These are phyloP conservation scores for Fraxinus cuspidata DNA, from an alignment of 257 asterid species.

Conservation along the genomic window DNA sequence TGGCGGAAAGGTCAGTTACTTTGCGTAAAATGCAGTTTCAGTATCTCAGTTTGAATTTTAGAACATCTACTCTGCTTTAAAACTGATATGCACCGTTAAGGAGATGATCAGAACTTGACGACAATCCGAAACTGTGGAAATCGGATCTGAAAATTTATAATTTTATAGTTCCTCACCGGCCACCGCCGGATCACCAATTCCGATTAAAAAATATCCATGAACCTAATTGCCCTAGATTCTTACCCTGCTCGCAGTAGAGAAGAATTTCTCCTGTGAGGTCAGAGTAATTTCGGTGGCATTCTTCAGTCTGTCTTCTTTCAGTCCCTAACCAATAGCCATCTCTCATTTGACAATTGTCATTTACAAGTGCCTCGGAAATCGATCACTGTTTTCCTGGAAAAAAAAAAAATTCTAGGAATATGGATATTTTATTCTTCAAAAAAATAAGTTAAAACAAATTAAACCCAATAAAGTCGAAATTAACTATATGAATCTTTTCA, in stretches of 20 bases:
- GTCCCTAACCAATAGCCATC: slow-evolving; percentile 4
- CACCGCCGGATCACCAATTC: not conserved
- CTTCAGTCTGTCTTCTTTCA: not conserved
- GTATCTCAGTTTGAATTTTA: not conserved
- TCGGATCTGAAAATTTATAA: slow-evolving; percentile 30
- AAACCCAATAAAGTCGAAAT: not conserved
- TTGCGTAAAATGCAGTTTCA: slow-evolving; percentile 4
- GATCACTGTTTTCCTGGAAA: not conserved
- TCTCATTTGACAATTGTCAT: not conserved
- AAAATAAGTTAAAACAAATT: not conserved
- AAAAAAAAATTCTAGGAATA: not conserved
- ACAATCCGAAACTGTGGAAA: not conserved
- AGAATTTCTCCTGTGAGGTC: not conserved
- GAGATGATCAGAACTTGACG: not conserved
- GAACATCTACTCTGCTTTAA: not conserved
- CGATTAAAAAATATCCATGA: not conserved
- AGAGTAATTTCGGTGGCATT: not conserved
- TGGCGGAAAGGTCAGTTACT: slow-evolving; percentile 49
- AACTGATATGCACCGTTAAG: slow-evolving; percentile 24
- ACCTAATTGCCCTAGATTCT: not conserved
- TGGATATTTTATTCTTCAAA: not conserved
- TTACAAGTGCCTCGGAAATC: not conserved
- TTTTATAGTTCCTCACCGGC: not conserved
- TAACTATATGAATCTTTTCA: not conserved
- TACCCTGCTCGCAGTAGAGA: not conserved